Conservation (phyloP, 257 asterid genomes). For the Ilex aquifolium region DNA sequence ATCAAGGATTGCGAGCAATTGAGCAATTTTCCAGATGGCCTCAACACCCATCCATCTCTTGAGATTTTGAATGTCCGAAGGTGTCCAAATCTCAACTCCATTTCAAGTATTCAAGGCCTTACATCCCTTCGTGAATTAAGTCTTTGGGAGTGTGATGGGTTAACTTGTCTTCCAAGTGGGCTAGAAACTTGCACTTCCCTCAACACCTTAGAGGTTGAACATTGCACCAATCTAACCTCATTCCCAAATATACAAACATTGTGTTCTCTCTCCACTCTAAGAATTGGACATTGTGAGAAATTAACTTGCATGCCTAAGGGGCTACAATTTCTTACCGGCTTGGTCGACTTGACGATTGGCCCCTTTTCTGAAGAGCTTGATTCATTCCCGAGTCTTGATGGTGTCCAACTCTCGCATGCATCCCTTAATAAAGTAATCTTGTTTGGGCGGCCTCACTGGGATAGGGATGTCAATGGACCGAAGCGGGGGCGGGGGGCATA, state of each 20-base stretch:
- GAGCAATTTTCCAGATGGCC: no score
- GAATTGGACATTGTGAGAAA: background rate
- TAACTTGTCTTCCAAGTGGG: slow-evolving; percentile 15
- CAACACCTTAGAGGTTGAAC: fast-evolving
- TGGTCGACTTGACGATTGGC: background rate
- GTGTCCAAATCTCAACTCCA: background rate
- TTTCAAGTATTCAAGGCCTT: slow-evolving; percentile 7
- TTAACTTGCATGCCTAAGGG: slow-evolving; percentile 4
- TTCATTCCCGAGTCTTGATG: slow-evolving; percentile 6
- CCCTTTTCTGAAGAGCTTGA: slow-evolving; percentile 7
- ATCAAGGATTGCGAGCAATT: no score
- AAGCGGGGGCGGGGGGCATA: no score
- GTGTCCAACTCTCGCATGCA: background rate
- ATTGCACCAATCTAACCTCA: background rate
- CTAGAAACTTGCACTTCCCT: slow-evolving; percentile 3
- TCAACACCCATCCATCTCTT: no score
- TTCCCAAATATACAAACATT: background rate
- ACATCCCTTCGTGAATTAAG: background rate
- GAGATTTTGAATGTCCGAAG: no score
- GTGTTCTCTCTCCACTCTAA: background rate
- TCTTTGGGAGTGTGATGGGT: background rate
- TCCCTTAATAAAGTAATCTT: background rate
- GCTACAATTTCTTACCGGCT: background rate
- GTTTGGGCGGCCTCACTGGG: slow-evolving; percentile 2
- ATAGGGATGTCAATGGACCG: no score